Evolutionary conservation across 202 grass and related monocot genomes (phyloP), one percentile per base, ranked within the genome.

Genomic region (Alloteropsis angusta): DNA sequence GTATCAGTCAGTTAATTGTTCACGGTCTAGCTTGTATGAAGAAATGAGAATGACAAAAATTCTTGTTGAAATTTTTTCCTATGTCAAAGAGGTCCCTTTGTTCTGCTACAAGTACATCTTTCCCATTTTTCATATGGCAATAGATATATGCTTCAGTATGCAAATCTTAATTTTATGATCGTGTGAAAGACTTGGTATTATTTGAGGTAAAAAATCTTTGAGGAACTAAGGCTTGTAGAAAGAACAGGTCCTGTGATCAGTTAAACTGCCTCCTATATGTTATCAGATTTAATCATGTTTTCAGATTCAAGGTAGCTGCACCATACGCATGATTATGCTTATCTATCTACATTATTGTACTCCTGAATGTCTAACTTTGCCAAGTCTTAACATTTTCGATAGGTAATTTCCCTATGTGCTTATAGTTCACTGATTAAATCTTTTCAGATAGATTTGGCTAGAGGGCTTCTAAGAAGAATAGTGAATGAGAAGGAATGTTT

Each of bases 381-480:
- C 61, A 49, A 71, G 19, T 80, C 68, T 65, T 69, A 48, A 79
- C 22, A 36, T 78, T 75, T 76, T 30, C 53, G 75, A 47, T 80
- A 25, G 5, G 21, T 30, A 14, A 16, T 83, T 37, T 53, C 39
- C 60, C 45, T 53, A 23, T 7, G 15, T 38, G 57, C 71, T 71
- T 72, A 72, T 37, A 53, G 18, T 5, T 58, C 10, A 18, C 48
- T 58, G n/a, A 65, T 79, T 83, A 15, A 61, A 28, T 82, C 10
- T 23, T 81, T 55, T 62, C 91, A 94, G 91, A 78, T 94, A 83
- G 87, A 92, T 80, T 80, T 94, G 85, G 91, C 91, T 67, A 90
- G 82, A 92, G 69, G 71, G 45, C 76, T 97, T 79, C 91, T 97
- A 64, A 86, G 80, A 82, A 83, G 72, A 68, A 87, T 97, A 71